Conservation (phyloP, 2,329 filamentous ascomycete genomes). For the Pyrenophora seminiperda region DNA sequence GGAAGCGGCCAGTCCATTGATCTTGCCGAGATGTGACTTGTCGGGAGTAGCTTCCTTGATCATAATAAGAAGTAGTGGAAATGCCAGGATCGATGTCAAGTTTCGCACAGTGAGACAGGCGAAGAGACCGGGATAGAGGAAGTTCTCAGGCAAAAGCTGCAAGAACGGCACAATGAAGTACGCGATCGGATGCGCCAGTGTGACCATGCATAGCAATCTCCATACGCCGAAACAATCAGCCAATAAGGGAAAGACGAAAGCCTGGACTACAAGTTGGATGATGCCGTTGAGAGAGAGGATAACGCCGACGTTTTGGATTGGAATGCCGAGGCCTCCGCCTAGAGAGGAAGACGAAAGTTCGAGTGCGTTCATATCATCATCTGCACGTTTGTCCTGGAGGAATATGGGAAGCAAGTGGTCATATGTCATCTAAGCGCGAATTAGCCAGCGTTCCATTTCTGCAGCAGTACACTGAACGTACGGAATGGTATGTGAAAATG, state of each 20-base stretch:
- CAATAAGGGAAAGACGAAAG: conserved; percentile 69
- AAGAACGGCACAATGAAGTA: conserved; percentile 74
- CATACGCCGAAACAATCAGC: conserved; percentile 69
- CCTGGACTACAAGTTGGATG: conserved; percentile 75
- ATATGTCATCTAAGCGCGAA: conserved; percentile 71
- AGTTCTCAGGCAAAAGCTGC: conserved; percentile 59
- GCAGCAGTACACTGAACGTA: conserved; percentile 14
- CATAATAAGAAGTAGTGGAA: conserved; percentile 71
- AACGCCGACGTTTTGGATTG: conserved; percentile 68
- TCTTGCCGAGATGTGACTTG: conserved; percentile 66
- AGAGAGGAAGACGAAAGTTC: conserved; percentile 39
- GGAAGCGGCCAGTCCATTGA: conserved; percentile 74
- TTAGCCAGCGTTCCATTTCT: conserved; percentile 4
- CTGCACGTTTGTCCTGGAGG: conserved; percentile 73
- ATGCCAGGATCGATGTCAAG: conserved; percentile 70
- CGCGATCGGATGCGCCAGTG: conserved; percentile 67
- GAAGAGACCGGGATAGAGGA: conserved; percentile 68
- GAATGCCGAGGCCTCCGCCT: conserved; percentile 68
- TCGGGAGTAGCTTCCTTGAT: conserved; percentile 73
- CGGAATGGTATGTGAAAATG: conserved; percentile 88
- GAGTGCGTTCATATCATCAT: conserved; percentile 39
- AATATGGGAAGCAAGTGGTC: conserved; percentile 93
- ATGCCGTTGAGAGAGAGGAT: conserved; percentile 73
- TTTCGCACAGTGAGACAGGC: conserved; percentile 68
- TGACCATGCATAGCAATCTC: conserved; percentile 68